Percentiles rank a stretch among this genome's conserved stretches.
Conservation (phyloP, 352 stramenopile species). For the Globisporangium perplexum region DNA sequence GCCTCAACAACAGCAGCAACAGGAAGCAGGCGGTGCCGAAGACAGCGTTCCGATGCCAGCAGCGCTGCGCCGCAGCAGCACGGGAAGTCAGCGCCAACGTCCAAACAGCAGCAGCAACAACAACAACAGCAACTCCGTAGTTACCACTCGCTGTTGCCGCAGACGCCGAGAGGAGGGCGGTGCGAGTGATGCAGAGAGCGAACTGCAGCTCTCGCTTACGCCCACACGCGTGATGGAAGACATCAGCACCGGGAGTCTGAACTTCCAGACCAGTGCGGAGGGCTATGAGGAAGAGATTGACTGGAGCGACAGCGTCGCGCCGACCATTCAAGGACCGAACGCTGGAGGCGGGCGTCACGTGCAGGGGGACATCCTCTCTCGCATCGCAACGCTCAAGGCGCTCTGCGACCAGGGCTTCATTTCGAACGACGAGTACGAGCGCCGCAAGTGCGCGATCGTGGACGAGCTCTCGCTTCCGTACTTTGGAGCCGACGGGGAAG, state of each 20-base stretch:
- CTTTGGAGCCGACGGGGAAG: neutral
- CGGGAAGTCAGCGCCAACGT: conserved; percentile 3
- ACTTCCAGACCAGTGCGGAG: neutral
- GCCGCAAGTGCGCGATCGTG: conserved; percentile 72
- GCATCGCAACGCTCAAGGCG: conserved; percentile 66
- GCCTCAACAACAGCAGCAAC: neutral
- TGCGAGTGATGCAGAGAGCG: conserved; percentile 8
- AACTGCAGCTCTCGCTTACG: conserved; percentile 2
- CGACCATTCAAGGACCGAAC: neutral
- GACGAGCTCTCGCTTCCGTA: conserved; percentile 57
- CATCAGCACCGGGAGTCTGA: conserved; percentile 9
- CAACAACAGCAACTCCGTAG: no score
- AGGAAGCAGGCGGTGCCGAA: neutral
- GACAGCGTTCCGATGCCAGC: neutral
- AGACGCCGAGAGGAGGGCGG: conserved; percentile 2
- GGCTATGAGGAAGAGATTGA: neutral
- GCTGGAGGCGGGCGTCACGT: conserved; percentile 1
- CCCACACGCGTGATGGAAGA: conserved; percentile 3
- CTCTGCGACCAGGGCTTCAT: conserved; percentile 82
- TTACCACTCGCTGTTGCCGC: neutral
- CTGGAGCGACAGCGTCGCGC: neutral
- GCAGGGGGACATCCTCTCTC: conserved; percentile 52
- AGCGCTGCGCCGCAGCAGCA: neutral
- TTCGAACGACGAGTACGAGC: conserved; percentile 69
- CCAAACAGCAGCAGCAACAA: neutral